Evolutionary conservation across 192 early-diverging fungal species (phyloP), one percentile per base, ranked within the genome.

Genomic region (Gryganskiella cystojenkinii): DNA sequence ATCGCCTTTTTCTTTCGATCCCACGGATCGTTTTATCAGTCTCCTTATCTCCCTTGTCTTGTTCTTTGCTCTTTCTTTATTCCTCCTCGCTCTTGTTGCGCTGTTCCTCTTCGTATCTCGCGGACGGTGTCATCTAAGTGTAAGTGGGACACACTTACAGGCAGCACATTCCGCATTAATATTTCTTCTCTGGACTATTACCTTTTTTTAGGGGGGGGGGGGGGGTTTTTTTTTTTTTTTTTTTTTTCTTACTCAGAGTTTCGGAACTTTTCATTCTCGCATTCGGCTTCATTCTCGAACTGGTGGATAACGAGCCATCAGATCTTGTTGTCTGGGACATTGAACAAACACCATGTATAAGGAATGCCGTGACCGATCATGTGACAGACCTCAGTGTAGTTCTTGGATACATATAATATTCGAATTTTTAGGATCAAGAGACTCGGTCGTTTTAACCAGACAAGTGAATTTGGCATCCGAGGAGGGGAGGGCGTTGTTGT

Each of bases 381-480:
- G 17, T 30, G 30, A 5, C 45, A 58, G 8, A 37, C 49, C 0
- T 40, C 33, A 2, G 34, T 40, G 17, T 24, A 42, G 4, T 52
- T 15, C 22, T 63, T 45, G 24, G 43, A 43, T 15, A 52, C 1
- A 0, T 20, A 17, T 4, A n/a, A n/a, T n/a, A 7, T 54, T 35
- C 34, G 49, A 71, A n/a, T 71, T 64, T 52, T 71, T 61, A 0
- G 47, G 37, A 11, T 71, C 61, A 13, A 64, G 20, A 24, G 61
- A 24, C 11, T 46, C 46, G 22, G 52, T 71, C 3, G 55, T 64
- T 13, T 51, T 61, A 43, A 64, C 61, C 40, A 71, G n/a, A 4
- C 44, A 57, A 19, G 49, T 27, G 47, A 22, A 43, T n/a, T 61
- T 33, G 1, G 22, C 42, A 53, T 70, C 67, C n/a, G n/a, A n/a